Evolutionary conservation across 2,329 filamentous ascomycete species (phyloP).

Genomic region (Emergomyces orientalis): DNA sequence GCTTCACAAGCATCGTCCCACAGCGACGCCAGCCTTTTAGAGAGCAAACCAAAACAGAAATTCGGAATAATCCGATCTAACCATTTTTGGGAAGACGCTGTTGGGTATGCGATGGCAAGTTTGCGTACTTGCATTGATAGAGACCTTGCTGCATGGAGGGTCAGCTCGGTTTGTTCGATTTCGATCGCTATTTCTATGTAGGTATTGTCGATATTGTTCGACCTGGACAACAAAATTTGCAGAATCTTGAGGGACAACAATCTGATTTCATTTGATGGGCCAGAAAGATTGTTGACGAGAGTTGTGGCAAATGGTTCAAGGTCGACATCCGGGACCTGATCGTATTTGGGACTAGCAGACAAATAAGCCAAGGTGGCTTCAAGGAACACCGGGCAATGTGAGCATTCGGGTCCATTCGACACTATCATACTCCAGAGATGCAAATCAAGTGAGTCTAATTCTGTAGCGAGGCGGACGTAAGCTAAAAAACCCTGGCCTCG

Average conservation of each 20-base stretch:
- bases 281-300: constrained; percentile 64
- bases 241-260: constrained; percentile 65
- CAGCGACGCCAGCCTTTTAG: constrained; percentile 70
- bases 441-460: constrained; percentile 49
- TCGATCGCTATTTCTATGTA: constrained; percentile 56
- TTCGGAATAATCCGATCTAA: constrained; percentile 63
- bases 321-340: constrained; percentile 42
- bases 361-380: constrained; percentile 50
- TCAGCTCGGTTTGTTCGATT: constrained; percentile 70
- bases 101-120: constrained; percentile 56
- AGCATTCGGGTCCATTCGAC: constrained; percentile 57
- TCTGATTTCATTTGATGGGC: constrained; percentile 65
- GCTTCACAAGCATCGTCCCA: constrained; percentile 77
- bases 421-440: constrained; percentile 57
- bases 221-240: constrained; percentile 47
- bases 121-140: constrained; percentile 81
- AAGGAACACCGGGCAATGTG: constrained; percentile 56
- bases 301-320: constrained; percentile 54
- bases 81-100: constrained; percentile 52
- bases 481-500: constrained; percentile 65
- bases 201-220: constrained; percentile 39
- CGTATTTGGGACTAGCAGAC: constrained; percentile 20
- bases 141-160: constrained; percentile 62
- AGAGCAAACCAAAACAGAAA: constrained; percentile 83
- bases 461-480: constrained; percentile 57